A percentile compares a stretch with the other conserved stretches of the same genome.
Conservation (phyloP, 257 asterid genomes). For the Solanum paucissectum region DNA sequence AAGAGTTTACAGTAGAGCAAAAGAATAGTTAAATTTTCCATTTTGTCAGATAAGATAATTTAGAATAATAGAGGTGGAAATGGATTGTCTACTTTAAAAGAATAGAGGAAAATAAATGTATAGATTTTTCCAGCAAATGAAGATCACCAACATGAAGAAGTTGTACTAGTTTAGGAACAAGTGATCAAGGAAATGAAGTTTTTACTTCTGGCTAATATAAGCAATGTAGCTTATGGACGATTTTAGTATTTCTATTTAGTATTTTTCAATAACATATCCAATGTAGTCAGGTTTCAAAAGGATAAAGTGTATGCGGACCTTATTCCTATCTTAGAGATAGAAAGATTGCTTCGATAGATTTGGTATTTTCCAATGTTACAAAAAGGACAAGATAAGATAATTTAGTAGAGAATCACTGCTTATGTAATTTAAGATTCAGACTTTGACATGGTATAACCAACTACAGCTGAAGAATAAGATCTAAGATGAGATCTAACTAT, state of each 20-base stretch:
- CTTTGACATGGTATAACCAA: constrained; percentile 14
- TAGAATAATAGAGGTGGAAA: not conserved
- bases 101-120: not conserved
- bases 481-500: constrained; percentile 52
- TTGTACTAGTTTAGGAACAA: not conserved
- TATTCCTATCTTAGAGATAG: fast-evolving
- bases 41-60: not conserved
- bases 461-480: constrained; percentile 53
- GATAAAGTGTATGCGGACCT: not conserved
- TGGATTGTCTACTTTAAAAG: not conserved
- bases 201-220: not conserved
- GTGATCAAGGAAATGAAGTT: not conserved
- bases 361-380: not conserved
- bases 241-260: not conserved
- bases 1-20: not conserved
- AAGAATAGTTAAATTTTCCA: not conserved
- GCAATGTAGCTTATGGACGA: not conserved
- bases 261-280: not conserved
- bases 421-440: constrained; percentile 48
- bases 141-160: not conserved
- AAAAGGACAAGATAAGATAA: not conserved
- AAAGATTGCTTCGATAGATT: not conserved
- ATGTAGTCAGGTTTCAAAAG: not conserved
- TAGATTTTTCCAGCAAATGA: not conserved
- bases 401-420: constrained; percentile 16